phyloP scores from a whole-genome alignment of 2,329 filamentous ascomycete species.

The Rhynchosporium agropyri region DNA sequence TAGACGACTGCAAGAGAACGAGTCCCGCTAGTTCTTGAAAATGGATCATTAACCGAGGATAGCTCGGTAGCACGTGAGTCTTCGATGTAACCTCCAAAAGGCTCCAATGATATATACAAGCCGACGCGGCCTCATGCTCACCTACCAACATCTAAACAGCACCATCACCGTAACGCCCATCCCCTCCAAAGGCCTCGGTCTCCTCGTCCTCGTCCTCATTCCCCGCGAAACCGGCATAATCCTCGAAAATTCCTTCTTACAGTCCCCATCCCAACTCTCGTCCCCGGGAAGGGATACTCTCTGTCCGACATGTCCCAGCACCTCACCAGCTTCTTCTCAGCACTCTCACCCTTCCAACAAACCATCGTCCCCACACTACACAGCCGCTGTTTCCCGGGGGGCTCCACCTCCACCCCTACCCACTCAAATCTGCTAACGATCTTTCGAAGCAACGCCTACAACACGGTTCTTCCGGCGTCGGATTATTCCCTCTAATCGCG shows the following conservation, averaged over 20 bases:
- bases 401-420: slow-evolving; percentile 34
- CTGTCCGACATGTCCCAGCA: slow-evolving; percentile 42
- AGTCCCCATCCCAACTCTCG: slow-evolving; percentile 35
- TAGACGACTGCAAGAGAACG: neutral
- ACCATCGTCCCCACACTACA: slow-evolving; percentile 28
- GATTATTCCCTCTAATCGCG: slow-evolving; percentile 44
- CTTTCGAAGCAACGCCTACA: slow-evolving; percentile 32
- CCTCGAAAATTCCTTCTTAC: slow-evolving; percentile 45
- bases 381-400: slow-evolving; percentile 27
- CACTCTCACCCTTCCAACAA: slow-evolving; percentile 22
- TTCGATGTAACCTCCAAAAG: too few relatives aligned
- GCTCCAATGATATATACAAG: too few relatives aligned
- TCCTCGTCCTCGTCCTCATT: slow-evolving; percentile 45
- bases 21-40: neutral
- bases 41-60: neutral
- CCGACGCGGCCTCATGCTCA: neutral
- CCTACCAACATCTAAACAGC: neutral
- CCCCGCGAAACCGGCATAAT: slow-evolving; percentile 46
- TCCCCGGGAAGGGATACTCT: slow-evolving; percentile 41
- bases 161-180: slow-evolving; percentile 35
- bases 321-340: slow-evolving; percentile 37
- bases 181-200: slow-evolving; percentile 47
- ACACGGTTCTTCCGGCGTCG: slow-evolving; percentile 40
- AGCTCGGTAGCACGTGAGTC: neutral
- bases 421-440: slow-evolving; percentile 37